Conservation (phyloP, 306 rosid genomes). For the Cucurbita pepo region DNA sequence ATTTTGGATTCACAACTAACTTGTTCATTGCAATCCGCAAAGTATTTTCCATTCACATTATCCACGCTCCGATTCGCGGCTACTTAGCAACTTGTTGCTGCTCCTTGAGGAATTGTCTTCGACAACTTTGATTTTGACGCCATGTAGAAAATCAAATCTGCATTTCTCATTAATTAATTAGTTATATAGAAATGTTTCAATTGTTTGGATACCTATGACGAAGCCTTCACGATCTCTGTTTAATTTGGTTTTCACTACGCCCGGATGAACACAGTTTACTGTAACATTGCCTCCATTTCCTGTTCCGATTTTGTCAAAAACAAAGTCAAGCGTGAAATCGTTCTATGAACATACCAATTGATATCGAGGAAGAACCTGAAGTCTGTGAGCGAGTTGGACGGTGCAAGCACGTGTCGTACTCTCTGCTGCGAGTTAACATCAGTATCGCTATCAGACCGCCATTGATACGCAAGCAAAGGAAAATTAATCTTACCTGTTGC, state of each 20-base stretch:
- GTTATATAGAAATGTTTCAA: not conserved
- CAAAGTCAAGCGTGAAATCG: not conserved
- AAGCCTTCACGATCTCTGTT: conserved; percentile 89
- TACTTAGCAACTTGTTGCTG: conserved; percentile 76
- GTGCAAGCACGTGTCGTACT: conserved; percentile 93
- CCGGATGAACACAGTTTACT: conserved; percentile 85
- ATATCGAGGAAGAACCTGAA: conserved; percentile 30
- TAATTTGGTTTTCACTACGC: conserved; percentile 76
- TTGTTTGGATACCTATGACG: conserved; percentile 36
- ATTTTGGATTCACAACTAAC: conserved; percentile 30
- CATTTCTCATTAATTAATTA: not conserved
- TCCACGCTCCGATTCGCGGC: conserved; percentile 43
- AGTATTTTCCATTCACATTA: conserved; percentile 62
- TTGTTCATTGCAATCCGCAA: conserved; percentile 63
- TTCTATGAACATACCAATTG: not conserved
- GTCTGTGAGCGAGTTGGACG: conserved; percentile 53
- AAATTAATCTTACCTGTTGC: conserved; percentile 21
- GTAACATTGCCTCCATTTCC: conserved; percentile 75
- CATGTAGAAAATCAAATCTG: conserved; percentile 63
- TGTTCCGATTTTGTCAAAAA: conserved; percentile 17
- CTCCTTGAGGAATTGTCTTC: conserved; percentile 87
- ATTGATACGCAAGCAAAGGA: not conserved
- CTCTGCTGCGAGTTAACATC: conserved; percentile 12
- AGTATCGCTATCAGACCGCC: not conserved
- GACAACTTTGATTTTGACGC: no score